Percentiles rank a stretch among this genome's conserved stretches.
Conservation (phyloP, 306 rosid genomes). For the Glycine soja region DNA sequence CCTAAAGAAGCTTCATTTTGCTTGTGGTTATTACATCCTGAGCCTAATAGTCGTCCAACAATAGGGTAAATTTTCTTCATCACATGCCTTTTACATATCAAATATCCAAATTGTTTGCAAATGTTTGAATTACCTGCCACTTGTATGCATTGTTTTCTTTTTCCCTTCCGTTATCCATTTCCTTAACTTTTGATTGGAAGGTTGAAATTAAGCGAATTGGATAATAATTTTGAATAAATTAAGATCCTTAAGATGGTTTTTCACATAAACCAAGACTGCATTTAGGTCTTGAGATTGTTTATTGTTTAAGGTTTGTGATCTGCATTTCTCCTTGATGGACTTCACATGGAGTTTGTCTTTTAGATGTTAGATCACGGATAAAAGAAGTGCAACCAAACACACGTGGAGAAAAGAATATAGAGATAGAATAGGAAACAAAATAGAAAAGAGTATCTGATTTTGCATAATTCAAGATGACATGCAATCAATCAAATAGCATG, state of each 20-base stretch:
- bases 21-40: conserved; percentile 86
- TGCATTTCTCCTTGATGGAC: not conserved
- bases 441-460: not conserved
- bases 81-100: conserved; percentile 14
- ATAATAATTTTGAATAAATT: not conserved
- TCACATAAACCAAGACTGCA: not conserved
- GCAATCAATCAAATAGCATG: not conserved
- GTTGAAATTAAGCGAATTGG: not conserved
- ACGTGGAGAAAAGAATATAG: not conserved
- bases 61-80: conserved; percentile 57
- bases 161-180: not conserved
- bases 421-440: conserved; percentile 9
- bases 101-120: conserved; percentile 31
- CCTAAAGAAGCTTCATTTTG: conserved; percentile 97
- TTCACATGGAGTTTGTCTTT: not conserved
- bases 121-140: not conserved
- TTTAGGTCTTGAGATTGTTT: not conserved
- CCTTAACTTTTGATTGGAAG: not conserved
- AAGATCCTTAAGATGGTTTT: not conserved
- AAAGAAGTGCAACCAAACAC: not conserved
- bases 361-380: not conserved
- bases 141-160: not conserved
- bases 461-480: not conserved
- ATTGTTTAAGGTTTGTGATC: not conserved
- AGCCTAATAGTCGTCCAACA: conserved; percentile 75